Conservation (phyloP, 352 stramenopile species). For the Pythium chondricola region DNA sequence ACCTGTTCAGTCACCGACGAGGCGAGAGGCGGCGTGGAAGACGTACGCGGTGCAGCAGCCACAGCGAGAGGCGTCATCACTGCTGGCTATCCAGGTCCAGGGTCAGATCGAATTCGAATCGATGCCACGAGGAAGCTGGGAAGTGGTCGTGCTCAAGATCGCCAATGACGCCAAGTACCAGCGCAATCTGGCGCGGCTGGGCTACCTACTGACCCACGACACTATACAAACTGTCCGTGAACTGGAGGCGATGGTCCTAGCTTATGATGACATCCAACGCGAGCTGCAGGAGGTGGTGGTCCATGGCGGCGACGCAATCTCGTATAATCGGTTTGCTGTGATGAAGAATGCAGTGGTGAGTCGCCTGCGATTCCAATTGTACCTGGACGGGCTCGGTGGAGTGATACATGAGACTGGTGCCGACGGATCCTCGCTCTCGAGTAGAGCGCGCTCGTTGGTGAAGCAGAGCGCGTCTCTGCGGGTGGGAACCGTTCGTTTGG, state of each 20-base stretch:
- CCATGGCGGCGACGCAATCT: constrained; percentile 18
- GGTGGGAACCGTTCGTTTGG: too few relatives aligned
- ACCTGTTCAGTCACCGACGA: background rate
- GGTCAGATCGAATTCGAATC: too few relatives aligned
- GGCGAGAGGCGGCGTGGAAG: background rate
- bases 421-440: too few relatives aligned
- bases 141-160: constrained; percentile 45
- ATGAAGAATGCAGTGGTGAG: constrained; percentile 45
- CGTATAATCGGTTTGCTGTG: constrained; percentile 45
- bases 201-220: constrained; percentile 31
- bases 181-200: constrained; percentile 27
- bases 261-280: constrained; percentile 19
- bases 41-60: background rate
- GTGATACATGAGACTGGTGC: background rate
- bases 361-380: constrained; percentile 32
- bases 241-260: constrained; percentile 26
- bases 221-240: constrained; percentile 18
- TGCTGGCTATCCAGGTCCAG: background rate
- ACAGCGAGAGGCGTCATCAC: too few relatives aligned
- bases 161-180: constrained; percentile 51
- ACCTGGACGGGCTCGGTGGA: constrained; percentile 13
- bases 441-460: too few relatives aligned
- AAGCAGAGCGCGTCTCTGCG: too few relatives aligned
- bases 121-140: constrained; percentile 44
- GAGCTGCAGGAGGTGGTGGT: constrained; percentile 15